Evolutionary conservation across 2,329 filamentous ascomycete genomes (phyloP), one percentile per base, ranked within the genome.

Genomic region (Alternaria gaisen): DNA sequence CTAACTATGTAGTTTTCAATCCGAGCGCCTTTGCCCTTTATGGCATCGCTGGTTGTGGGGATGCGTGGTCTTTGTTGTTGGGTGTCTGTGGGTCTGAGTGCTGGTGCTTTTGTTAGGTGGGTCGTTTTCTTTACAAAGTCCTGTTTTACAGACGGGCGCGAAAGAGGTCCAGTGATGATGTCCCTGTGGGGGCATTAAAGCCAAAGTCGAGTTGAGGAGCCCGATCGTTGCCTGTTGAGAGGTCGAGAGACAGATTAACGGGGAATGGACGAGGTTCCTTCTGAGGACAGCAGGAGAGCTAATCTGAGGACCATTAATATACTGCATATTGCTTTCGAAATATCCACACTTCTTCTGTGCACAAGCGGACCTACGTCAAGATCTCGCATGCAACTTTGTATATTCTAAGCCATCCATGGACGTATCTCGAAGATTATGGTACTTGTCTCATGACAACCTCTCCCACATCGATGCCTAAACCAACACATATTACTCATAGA

Each of bases 281-380:
- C 60, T 75, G 72, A 73, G 70, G 67, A 75, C 72, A 70, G 70
- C 66, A 66, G 62, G 73, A 75, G 73, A 75, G 73, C 73, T 75
- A 72, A 74, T 75, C 73, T 75, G 73, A 75, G 73, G 73, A 72
- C 68, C 65, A 51, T 52, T 10, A 64, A 62, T 62, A 47, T n/a
- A 60, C 43, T 52, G 8, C 28, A 52, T 44, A 7, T 38, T 55
- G 28, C 41, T 55, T 53, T 38, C 14, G 20, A 26, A 14, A 22
- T 42, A 18, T 28, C 22, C 32, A 18, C 34, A 16, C 42, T 48
- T n/a, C 9, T 54, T 11, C n/a, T 47, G 12, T 52, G 51, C 46
- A 18, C 20, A 34, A 9, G 32, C 30, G 56, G 46, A 60, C 32
- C 34, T 59, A 40, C 26, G 28, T 22, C 4, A 48, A 53, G 32